These are phyloP conservation scores for Daldinia caldariorum DNA, from an alignment of 495 filamentous ascomycete species.

Conservation along the genomic window DNA sequence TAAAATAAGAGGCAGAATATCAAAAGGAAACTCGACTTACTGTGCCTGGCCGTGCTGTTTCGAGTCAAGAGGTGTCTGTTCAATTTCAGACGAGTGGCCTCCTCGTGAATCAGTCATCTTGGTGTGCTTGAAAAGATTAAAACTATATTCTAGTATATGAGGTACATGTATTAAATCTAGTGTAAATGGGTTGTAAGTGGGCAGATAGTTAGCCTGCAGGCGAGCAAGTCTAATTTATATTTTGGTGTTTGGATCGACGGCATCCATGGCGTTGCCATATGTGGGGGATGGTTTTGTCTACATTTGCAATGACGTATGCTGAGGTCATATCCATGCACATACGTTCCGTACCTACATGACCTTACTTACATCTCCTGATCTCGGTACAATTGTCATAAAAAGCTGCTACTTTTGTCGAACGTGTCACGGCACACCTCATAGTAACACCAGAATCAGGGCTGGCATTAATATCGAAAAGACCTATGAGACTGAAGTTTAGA, in stretches of 20 bases:
- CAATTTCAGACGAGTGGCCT: slow-evolving; percentile 30
- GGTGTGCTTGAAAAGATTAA: background rate
- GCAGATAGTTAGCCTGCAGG: background rate
- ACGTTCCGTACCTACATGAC: background rate
- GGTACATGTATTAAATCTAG: slow-evolving; percentile 1
- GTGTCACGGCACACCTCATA: background rate
- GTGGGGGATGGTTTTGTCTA: slow-evolving; percentile 18
- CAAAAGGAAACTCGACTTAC: slow-evolving; percentile 18
- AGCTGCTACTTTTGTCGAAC: background rate
- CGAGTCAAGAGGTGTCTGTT: slow-evolving; percentile 39
- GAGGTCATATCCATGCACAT: slow-evolving; percentile 35
- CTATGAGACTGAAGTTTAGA: background rate
- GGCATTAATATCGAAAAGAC: background rate
- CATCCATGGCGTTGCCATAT: slow-evolving; percentile 12
- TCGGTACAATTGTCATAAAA: background rate
- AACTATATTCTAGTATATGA: background rate
- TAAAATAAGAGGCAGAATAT: background rate
- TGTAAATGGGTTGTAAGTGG: background rate
- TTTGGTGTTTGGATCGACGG: background rate
- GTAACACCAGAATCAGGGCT: background rate
- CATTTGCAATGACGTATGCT: slow-evolving; percentile 39
- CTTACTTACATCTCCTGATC: slow-evolving; percentile 5
- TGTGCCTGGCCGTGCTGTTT: slow-evolving; percentile 36
- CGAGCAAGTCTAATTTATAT: background rate
- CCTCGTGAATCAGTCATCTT: slow-evolving; percentile 42